Base-by-base conservation (phyloP, 163 green algal genomes). In the Volvox carteri region DNA sequence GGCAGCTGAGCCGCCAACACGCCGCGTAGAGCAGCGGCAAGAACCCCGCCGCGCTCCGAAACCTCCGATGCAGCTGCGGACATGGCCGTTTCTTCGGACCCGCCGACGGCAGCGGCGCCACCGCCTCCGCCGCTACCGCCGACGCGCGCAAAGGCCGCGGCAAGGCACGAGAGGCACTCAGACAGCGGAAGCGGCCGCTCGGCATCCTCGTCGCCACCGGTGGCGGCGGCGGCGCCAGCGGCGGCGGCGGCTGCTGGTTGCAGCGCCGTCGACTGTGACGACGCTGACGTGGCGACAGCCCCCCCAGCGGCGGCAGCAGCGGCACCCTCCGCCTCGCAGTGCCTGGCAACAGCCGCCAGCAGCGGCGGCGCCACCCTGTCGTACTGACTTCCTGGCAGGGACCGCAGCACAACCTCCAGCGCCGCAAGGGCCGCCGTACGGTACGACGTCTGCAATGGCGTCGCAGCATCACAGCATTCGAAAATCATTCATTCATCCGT, bases 361-460 rank as follows among this genome's bases (percentile, higher is more conserved):
- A 88, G 83, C 39, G 16, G 48, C 35, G 83, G 48, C 25, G 83
- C 83, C 72, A 84, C 72, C 21, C 30, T 16, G 0, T 30, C 72
- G 7, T 84, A 93, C 77, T 90, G 90, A 79, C 84, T 62, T 1
- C 28, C 60, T 2, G 75, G 33, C 42, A 96, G 91, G 0, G 86
- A 83, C 5, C 44, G 35, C 41, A 97, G 84, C 6, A 44, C 77
- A 1, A 48, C 39, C 67, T 93, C 75, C 65, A 97, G 92, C 28
- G 91, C 92, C 23, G 58, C 35, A 39, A 96, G 75, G 0, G 86
- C 94, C 5, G 92, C 92, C n/a, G 75, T 79, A 35, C 91, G 84
- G 52, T 88, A 84, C 41, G 70, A 35, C 28, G 18, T 37, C 80
- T 78, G 41, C 0, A 9, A 65, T 65, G 4, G 5, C 19, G 54